phyloP scores from a whole-genome alignment of 805 yeast species.

The Barnettozyma salicaria region DNA sequence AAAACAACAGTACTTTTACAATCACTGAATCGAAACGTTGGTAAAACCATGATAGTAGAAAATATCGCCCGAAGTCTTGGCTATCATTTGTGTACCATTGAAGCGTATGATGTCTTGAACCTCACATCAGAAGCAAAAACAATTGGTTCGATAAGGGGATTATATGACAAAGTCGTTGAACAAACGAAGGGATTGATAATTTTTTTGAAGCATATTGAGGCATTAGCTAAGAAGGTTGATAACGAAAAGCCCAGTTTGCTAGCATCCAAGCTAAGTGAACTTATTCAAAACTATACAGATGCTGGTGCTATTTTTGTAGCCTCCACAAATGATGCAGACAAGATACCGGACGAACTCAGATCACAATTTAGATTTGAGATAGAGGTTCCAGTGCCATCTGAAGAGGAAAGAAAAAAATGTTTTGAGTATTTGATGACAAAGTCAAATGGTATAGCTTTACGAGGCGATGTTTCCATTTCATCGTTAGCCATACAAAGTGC shows the following conservation, averaged over 20 bases:
- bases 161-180: slow-evolving; percentile 56
- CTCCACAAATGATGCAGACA: slow-evolving; percentile 63
- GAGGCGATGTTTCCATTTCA: slow-evolving; percentile 48
- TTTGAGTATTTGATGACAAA: slow-evolving; percentile 45
- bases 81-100: slow-evolving; percentile 58
- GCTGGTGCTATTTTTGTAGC: slow-evolving; percentile 50
- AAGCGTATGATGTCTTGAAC: slow-evolving; percentile 60
- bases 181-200: slow-evolving; percentile 44
- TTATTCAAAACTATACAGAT: slow-evolving; percentile 48
- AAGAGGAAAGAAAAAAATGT: slow-evolving; percentile 61
- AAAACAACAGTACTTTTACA: slow-evolving; percentile 60
- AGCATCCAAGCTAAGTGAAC: slow-evolving; percentile 46
- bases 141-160: slow-evolving; percentile 70
- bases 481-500: slow-evolving; percentile 81
- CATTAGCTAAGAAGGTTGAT: slow-evolving; percentile 59
- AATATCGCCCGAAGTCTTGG: slow-evolving; percentile 56
- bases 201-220: slow-evolving; percentile 68
- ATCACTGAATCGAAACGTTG: slow-evolving; percentile 70
- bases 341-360: slow-evolving; percentile 58
- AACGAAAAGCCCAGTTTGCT: slow-evolving; percentile 34
- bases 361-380: slow-evolving; percentile 72
- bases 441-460: slow-evolving; percentile 23
- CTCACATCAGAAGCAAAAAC: slow-evolving; percentile 74
- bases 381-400: slow-evolving; percentile 70
- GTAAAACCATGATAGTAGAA: slow-evolving; percentile 62